Evolutionary conservation across 202 grass and related monocot species (phyloP).

Genomic region (Zizania palustris): DNA sequence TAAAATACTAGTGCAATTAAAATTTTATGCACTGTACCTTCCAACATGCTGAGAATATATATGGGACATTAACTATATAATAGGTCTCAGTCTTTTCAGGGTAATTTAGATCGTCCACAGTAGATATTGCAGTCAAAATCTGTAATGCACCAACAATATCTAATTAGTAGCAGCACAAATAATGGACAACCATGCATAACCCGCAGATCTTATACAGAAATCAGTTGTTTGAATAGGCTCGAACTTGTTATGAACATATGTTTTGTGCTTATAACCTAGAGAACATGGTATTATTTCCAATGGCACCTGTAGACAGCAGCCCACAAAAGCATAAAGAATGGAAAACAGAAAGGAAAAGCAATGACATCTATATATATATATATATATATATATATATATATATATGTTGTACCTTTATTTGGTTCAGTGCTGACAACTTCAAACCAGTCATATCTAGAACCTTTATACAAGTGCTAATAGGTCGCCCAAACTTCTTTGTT

Average conservation of each 20-base stretch:
- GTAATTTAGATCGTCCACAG: conserved; percentile 91
- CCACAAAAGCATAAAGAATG: not conserved
- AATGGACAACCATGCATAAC: not conserved
- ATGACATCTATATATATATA: not conserved
- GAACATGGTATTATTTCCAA: not conserved
- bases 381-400: too few relatives aligned
- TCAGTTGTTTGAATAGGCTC: not conserved
- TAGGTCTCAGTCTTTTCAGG: conserved; percentile 91
- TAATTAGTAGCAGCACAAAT: conserved; percentile 28
- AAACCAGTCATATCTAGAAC: conserved; percentile 97
- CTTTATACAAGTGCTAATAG: conserved; percentile 81
- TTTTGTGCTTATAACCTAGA: too few relatives aligned
- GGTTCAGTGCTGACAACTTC: conserved; percentile 81
- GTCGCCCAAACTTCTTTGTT: conserved; percentile 69
- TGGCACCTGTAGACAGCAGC: not conserved
- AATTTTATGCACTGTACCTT: conserved; percentile 51
- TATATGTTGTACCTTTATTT: conserved; percentile 70
- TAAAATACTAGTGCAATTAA: not conserved
- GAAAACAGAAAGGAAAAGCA: conserved; percentile 2
- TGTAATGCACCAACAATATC: conserved; percentile 48
- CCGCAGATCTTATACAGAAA: conserved; percentile 1
- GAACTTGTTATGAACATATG: conserved; percentile 6
- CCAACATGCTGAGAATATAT: conserved; percentile 99
- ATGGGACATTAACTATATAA: conserved; percentile 94
- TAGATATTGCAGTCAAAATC: conserved; percentile 91